Conservation (phyloP, 176 grass and related monocot species). For the Raddia distichophylla region DNA sequence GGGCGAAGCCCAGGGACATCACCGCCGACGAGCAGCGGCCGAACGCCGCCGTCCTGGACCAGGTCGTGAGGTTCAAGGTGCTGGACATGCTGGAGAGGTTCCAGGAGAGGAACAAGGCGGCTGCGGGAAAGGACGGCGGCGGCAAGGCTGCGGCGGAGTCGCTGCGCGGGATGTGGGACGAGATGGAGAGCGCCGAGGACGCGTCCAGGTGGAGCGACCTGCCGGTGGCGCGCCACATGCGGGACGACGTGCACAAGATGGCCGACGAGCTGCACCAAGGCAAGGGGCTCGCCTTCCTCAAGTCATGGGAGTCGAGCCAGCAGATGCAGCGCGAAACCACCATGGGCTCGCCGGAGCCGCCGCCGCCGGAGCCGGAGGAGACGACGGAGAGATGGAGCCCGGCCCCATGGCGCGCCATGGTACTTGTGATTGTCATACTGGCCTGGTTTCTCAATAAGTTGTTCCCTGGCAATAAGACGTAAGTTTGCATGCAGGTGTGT, state of each 20-base stretch:
- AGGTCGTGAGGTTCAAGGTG: neutral
- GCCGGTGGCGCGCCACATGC: neutral
- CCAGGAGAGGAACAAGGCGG: neutral
- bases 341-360: neutral
- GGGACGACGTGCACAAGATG: neutral
- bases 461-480: no score
- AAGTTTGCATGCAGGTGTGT: no score
- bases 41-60: neutral
- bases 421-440: no score
- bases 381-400: neutral
- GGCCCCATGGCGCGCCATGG: no score
- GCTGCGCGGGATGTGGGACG: neutral
- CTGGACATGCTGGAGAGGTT: neutral
- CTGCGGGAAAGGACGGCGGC: neutral
- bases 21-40: neutral
- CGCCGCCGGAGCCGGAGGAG: neutral
- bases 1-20: neutral
- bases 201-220: neutral
- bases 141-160: neutral
- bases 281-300: neutral
- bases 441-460: no score
- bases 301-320: neutral
- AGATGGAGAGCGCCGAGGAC: neutral
- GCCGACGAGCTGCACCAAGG: neutral
- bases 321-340: neutral